Evolutionary conservation across 129 eudicot genomes (phyloP), one percentile per base, ranked within the genome.

Genomic region (Tanacetum coccineum): DNA sequence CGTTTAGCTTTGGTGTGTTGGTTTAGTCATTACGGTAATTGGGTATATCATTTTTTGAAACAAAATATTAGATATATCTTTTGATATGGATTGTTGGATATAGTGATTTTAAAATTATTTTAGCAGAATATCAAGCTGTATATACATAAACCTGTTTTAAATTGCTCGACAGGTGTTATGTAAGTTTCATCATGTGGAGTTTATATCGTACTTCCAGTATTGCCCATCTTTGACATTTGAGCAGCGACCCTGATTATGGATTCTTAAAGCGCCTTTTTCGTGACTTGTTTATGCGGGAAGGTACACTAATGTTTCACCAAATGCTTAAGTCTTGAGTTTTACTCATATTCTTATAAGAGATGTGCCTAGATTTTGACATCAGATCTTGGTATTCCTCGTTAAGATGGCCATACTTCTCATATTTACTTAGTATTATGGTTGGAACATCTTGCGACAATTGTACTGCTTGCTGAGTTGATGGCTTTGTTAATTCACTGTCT

Each of bases 221-320:
- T 88, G 98, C 48, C 96, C 84, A 71, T 88, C 96, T 6, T 79
- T 93, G 78, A 93, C 91, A 50, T 93, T 93, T 75, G 98, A 93
- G 70, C 95, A 84, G 59, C 81, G 92, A 15, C 98, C n/a, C 98
- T 72, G 98, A 93, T 79, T 93, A 93, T 82, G 95, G 90, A 64
- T 93, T 88, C 72, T 63, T 93, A 80, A 93, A 88, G 78, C 96
- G 96, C 49, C 90, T 88, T 64, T 93, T 93, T 13, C 91, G 86
- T 65, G 98, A 93, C 63, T 78, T 93, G 55, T 88, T 86, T 67
- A 76, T 78, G 12, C 91, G 96, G 60, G 87, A 93, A 88, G 98
- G 98, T 93, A 75, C 20, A 44, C 30, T 4, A 22, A 17, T 36
- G 40, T 36, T 20, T 58, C 54, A 49, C 54, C 15, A 49, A 49